A percentile compares a stretch with the other conserved stretches of the same genome.
Conservation (phyloP, 371 early-diverging fungal species). For the Mucor mucedo region DNA sequence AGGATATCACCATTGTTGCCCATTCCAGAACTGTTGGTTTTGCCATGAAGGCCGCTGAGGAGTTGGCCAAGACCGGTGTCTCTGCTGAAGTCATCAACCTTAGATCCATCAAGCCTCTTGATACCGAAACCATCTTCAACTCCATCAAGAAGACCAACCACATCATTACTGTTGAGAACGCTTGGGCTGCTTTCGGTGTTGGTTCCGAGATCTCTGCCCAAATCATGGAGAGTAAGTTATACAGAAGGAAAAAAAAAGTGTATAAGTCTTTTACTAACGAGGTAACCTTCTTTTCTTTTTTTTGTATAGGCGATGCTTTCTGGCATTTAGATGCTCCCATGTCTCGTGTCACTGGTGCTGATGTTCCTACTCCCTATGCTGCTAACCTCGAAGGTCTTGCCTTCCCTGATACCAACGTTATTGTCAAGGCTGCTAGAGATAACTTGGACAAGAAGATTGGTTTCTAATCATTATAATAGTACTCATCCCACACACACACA, state of each 20-base stretch:
- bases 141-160: constrained; percentile 98
- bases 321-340: constrained; percentile 98
- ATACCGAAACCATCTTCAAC: constrained; percentile 90
- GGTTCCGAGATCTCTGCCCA: constrained; percentile 97
- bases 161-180: constrained; percentile 97
- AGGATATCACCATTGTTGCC: constrained; percentile 94
- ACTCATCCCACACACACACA: too few relatives aligned
- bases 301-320: constrained; percentile 78
- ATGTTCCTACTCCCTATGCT: constrained; percentile 99
- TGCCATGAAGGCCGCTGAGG: constrained; percentile 91
- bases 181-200: constrained; percentile 97
- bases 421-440: constrained; percentile 78
- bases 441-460: constrained; percentile 59
- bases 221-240: constrained; percentile 83
- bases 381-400: constrained; percentile 91
- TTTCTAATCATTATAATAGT: constrained; percentile 22
- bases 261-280: background rate
- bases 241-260: background rate
- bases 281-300: too few relatives aligned
- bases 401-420: constrained; percentile 89
- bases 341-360: constrained; percentile 95
- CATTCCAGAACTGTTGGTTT: constrained; percentile 93
- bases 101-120: constrained; percentile 97
- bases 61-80: constrained; percentile 86
- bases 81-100: constrained; percentile 96